Conservation (phyloP, 2,329 filamentous ascomycete genomes). For the Alternaria ethzedia region DNA sequence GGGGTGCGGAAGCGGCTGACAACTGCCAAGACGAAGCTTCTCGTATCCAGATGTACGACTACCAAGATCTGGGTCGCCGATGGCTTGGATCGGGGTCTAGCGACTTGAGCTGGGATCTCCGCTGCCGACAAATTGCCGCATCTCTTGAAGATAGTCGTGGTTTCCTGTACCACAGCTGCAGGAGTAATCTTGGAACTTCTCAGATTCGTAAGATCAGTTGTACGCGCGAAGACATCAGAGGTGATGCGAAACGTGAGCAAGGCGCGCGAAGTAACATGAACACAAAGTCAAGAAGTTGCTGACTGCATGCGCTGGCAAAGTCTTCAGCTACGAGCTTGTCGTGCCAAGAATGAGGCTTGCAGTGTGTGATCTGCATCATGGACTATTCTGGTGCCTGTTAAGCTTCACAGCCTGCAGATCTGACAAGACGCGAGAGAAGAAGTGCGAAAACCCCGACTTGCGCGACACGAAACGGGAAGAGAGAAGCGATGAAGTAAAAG, state of each 20-base stretch:
- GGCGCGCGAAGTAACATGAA: background rate
- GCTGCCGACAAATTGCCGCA: background rate
- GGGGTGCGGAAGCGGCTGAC: slow-evolving; percentile 16
- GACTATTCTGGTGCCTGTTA: background rate
- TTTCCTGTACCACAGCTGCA: background rate
- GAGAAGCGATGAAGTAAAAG: slow-evolving; percentile 11
- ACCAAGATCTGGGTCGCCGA: slow-evolving; percentile 1
- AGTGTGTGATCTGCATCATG: background rate
- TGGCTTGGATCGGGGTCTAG: background rate
- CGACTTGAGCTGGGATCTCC: background rate
- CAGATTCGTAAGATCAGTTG: background rate
- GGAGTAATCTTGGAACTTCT: background rate
- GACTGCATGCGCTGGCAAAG: background rate
- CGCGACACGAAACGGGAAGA: slow-evolving; percentile 1
- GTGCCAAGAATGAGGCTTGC: background rate
- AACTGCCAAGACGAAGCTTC: slow-evolving; percentile 3
- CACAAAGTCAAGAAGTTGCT: background rate
- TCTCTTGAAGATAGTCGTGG: background rate
- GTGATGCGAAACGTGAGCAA: background rate
- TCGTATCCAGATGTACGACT: background rate
- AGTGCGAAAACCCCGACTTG: background rate
- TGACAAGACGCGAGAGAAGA: slow-evolving; percentile 1
- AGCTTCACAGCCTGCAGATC: slow-evolving; percentile 5
- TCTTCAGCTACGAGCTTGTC: background rate
- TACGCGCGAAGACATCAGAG: background rate